phyloP scores from a whole-genome alignment of 2,329 filamentous ascomycete species.

The Sporothrix luriei region DNA sequence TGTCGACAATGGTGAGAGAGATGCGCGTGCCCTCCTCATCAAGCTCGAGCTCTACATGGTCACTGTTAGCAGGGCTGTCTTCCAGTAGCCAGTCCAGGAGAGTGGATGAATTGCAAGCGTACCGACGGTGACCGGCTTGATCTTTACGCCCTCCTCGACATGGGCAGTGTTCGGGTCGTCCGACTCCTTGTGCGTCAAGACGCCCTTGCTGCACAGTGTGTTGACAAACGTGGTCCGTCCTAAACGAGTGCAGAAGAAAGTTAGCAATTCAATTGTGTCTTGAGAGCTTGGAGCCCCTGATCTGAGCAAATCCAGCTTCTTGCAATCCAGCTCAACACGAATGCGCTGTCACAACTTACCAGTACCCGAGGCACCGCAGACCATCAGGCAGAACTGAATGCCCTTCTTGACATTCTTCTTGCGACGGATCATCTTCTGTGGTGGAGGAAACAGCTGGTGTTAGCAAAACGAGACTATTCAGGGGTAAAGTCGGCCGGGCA shows the following conservation, averaged over 20 bases:
- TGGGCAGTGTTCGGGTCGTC: conserved; percentile 89
- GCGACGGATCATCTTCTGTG: conserved; percentile 90
- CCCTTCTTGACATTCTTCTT: conserved; percentile 99
- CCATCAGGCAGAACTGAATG: conserved; percentile 99
- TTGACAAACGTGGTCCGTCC: conserved; percentile 99
- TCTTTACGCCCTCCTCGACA: conserved; percentile 94
- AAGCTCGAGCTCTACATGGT: conserved; percentile 75
- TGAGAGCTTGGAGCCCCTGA: not conserved
- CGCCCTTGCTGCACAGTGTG: conserved; percentile 94
- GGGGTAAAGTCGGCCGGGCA: conserved; percentile 5
- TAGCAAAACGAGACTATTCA: conserved; percentile 36
- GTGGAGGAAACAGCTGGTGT: conserved; percentile 30
- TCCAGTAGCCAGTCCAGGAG: not conserved
- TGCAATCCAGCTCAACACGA: conserved; percentile 24
- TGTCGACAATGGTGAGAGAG: conserved; percentile 97
- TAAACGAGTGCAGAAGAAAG: conserved; percentile 44
- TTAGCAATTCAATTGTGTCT: not conserved
- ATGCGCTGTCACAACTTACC: conserved; percentile 60
- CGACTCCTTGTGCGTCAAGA: conserved; percentile 86
- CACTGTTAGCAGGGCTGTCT: conserved; percentile 41
- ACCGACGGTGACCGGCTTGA: conserved; percentile 98
- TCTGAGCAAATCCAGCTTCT: conserved; percentile 10
- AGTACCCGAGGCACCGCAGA: conserved; percentile 97
- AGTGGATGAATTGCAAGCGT: conserved; percentile 19
- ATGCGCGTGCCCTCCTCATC: conserved; percentile 99